A percentile compares a stretch with the other conserved stretches of the same genome.
These are phyloP conservation scores for Penicillium paxilli DNA, from an alignment of 495 filamentous ascomycete species.

Conservation along the genomic window DNA sequence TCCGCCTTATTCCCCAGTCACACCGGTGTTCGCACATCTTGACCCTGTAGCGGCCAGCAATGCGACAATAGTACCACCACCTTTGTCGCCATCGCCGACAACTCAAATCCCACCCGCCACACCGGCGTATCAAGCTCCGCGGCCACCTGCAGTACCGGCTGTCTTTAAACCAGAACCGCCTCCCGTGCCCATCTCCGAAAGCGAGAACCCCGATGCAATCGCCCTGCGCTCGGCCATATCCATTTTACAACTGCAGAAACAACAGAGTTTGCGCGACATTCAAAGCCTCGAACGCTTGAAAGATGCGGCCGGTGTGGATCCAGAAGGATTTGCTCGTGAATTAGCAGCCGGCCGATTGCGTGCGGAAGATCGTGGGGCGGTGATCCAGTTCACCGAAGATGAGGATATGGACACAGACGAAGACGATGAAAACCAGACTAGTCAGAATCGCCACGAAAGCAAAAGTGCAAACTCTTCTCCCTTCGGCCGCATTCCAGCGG, in stretches of 20 bases:
- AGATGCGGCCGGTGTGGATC: slow-evolving; percentile 62
- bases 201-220: slow-evolving; percentile 79
- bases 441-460: slow-evolving; percentile 12
- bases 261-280: slow-evolving; percentile 72
- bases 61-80: slow-evolving; percentile 38
- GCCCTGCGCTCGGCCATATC: slow-evolving; percentile 78
- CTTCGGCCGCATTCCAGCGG: slow-evolving; percentile 62
- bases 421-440: slow-evolving; percentile 12
- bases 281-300: slow-evolving; percentile 62
- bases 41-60: slow-evolving; percentile 32
- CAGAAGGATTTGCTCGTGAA: slow-evolving; percentile 65
- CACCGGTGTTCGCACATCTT: slow-evolving; percentile 44
- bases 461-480: slow-evolving; percentile 22
- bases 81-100: slow-evolving; percentile 32
- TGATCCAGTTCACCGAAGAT: slow-evolving; percentile 40
- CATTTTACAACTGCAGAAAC: slow-evolving; percentile 79
- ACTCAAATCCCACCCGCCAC: slow-evolving; percentile 12
- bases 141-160: slow-evolving; percentile 19
- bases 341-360: slow-evolving; percentile 56
- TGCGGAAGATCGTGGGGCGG: slow-evolving; percentile 36
- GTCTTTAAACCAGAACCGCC: slow-evolving; percentile 49
- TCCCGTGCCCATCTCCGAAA: slow-evolving; percentile 69
- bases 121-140: slow-evolving; percentile 10
- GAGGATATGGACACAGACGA: slow-evolving; percentile 37
- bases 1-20: slow-evolving; percentile 50